These are phyloP conservation scores for Barnettozyma vustinii DNA, from an alignment of 805 yeast genomes.

Conservation along the genomic window DNA sequence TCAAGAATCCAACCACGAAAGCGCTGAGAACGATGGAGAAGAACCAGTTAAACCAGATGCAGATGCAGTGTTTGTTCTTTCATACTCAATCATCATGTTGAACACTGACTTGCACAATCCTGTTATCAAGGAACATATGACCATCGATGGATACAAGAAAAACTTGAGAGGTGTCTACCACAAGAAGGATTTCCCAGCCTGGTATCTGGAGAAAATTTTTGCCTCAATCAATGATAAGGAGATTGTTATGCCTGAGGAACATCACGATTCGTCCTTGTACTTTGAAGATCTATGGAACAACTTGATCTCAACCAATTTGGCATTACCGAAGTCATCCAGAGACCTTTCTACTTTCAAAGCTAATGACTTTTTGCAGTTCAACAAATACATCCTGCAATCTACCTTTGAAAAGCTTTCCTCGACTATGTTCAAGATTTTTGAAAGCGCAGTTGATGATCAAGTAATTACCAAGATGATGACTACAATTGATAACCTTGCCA, in stretches of 20 bases:
- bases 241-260: slow-evolving; percentile 97
- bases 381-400: slow-evolving; percentile 61
- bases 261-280: slow-evolving; percentile 87
- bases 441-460: slow-evolving; percentile 86
- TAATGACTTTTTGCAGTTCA: slow-evolving; percentile 48
- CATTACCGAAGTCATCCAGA: slow-evolving; percentile 26
- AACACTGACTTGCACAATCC: slow-evolving; percentile 94
- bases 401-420: slow-evolving; percentile 61
- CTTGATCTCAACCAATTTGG: slow-evolving; percentile 41
- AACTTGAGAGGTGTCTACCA: slow-evolving; percentile 79
- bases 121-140: slow-evolving; percentile 88
- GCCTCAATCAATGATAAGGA: slow-evolving; percentile 77
- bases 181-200: slow-evolving; percentile 71
- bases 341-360: slow-evolving; percentile 11
- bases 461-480: slow-evolving; percentile 83
- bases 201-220: slow-evolving; percentile 81
- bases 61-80: slow-evolving; percentile 83
- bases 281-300: slow-evolving; percentile 86
- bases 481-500: slow-evolving; percentile 80
- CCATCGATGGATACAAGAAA: slow-evolving; percentile 69
- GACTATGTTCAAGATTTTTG: slow-evolving; percentile 72
- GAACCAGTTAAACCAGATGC: slow-evolving; percentile 64
- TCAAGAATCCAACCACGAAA: slow-evolving; percentile 10
- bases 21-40: slow-evolving; percentile 22
- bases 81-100: slow-evolving; percentile 89